Percentiles rank a stretch among this genome's conserved stretches.
phyloP scores from a whole-genome alignment of 2,329 filamentous ascomycete genomes.

The Pestalotiopsis fici region DNA sequence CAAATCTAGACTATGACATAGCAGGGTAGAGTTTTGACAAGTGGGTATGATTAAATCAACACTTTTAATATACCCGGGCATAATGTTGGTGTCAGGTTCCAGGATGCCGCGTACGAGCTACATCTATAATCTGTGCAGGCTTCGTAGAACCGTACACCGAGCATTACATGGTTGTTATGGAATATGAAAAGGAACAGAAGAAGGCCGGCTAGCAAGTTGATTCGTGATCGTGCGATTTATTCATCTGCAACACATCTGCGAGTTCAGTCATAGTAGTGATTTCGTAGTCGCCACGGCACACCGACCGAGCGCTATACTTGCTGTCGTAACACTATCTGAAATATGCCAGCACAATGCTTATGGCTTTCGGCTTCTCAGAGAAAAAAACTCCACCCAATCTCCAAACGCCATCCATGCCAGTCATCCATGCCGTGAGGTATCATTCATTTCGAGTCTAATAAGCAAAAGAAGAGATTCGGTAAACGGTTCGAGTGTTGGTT shows the following conservation, averaged over 20 bases:
- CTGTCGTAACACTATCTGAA: background rate
- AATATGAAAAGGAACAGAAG: no score
- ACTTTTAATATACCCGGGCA: no score
- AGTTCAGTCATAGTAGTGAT: background rate
- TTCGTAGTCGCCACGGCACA: background rate
- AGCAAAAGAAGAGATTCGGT: background rate
- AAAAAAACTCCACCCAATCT: background rate
- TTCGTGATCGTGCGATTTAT: background rate
- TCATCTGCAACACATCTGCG: background rate
- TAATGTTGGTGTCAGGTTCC: no score
- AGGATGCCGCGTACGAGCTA: no score
- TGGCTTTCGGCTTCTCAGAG: no score
- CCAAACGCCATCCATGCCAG: background rate
- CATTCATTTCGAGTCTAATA: background rate
- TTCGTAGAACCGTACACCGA: no score
- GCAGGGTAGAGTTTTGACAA: background rate
- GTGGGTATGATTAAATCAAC: no score
- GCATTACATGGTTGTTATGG: no score
- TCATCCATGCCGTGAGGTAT: constrained; percentile 3
- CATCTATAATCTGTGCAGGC: no score
- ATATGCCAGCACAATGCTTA: background rate
- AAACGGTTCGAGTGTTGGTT: no score
- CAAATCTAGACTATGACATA: constrained; percentile 41
- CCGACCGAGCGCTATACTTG: background rate
- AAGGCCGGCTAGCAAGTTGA: background rate